phyloP scores from a whole-genome alignment of 169 alveolate genomes.

The Eimeria necatrix region DNA sequence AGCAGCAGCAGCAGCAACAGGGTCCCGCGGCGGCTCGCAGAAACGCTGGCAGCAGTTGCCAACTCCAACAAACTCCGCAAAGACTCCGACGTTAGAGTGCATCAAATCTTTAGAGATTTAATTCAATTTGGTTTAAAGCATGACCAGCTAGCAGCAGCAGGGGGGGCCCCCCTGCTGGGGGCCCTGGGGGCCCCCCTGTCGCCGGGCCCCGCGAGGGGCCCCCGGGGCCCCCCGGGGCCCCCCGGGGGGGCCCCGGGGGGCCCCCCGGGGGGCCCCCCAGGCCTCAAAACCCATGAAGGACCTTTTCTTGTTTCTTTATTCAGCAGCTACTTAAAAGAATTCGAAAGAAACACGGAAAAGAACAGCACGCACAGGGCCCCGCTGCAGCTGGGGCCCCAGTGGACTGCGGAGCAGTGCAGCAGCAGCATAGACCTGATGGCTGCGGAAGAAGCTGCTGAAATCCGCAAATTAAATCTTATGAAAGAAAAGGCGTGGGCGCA shows the following conservation, averaged over 20 bases:
- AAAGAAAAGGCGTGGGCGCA: too few species aligned
- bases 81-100: too few species aligned
- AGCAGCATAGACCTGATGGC: neutral
- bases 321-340: neutral
- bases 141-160: neutral
- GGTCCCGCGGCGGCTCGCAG: too few species aligned
- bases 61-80: too few species aligned
- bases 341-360: neutral
- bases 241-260: neutral
- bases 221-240: neutral
- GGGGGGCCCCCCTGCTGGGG: neutral
- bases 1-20: too few species aligned
- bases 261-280: neutral
- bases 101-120: too few species aligned
- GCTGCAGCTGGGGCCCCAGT: too few species aligned
- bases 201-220: neutral
- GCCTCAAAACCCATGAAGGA: neutral
- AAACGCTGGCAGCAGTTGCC: too few species aligned
- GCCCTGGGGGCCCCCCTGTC: neutral
- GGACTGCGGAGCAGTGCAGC: neutral
- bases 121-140: too few species aligned
- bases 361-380: too few species aligned
- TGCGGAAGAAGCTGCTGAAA: neutral
- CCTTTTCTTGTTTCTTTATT: neutral
- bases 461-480: too few species aligned